Evolutionary conservation across 805 yeast genomes (phyloP), one percentile per base, ranked within the genome.

Genomic region (Ogataea wickerhamii): DNA sequence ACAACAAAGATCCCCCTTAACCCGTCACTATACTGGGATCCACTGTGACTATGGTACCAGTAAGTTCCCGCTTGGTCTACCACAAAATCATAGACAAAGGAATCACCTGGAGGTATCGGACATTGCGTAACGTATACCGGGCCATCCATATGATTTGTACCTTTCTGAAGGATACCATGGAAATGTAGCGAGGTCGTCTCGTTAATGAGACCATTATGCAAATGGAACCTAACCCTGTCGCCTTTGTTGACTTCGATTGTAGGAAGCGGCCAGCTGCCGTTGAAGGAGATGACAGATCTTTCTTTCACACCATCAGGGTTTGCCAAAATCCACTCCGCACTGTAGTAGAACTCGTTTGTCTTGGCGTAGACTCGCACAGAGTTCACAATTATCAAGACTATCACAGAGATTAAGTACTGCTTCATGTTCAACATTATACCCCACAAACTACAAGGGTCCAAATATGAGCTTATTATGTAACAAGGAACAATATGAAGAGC

Each of bases 11-110:
- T 61, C 0, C 82, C 88, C 49, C 91, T 69, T 43, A 84, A 61
- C 0, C 94, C 94, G 59, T 84, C 94, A 38, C 83, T 76, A 51
- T 84, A 84, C 54, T 84, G 93, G 11, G 83, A 66, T 0, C 87
- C 88, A 26, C 80, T 69, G 52, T 84, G 94, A 4, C 87, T 78
- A 57, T 84, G 94, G 59, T 83, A 84, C 94, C 94, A 84, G 61
- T 69, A 84, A n/a, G 87, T 73, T 35, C 94, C 94, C 3, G 66
- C 76, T 57, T 84, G 89, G 45, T 76, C 71, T 7, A 82, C 81
- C 2, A 83, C 78, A 52, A 84, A 83, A 60, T 83, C 82, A 61
- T 84, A 84, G 31, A 79, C 57, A 55, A 70, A 73, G 2, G 87
- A 74, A 48, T 75, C 76, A 20, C 83, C 84, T 6, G 83, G 80